Base-by-base conservation (phyloP, 106 monocot species). In the Dendrobium chrysotoxum region DNA sequence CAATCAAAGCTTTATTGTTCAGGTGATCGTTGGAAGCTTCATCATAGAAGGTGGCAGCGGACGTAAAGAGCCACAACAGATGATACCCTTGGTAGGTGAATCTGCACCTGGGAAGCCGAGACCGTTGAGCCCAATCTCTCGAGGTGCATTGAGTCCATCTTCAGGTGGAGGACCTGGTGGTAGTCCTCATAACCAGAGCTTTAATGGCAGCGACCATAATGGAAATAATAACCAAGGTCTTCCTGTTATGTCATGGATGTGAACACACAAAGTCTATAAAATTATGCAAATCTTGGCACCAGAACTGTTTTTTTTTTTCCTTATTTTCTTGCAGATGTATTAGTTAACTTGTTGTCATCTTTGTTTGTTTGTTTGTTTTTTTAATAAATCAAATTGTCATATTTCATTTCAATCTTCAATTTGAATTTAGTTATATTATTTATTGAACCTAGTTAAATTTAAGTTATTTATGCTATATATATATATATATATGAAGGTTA, bases 1-100 rank as follows among this genome's bases (percentile, higher is more conserved):
- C 11, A 50, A 50, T 13, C 50, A 50, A 12, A 13, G 15, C 13
- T 50, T 50, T 13, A 1, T 25, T 23, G 15, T 85, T 46, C 83
- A 92, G 92, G 87, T 92, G n/a, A 86, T 92, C 17, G 85, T 92
- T 40, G 89, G 92, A 6, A 87, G 89, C 65, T 92, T 92, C 78
- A 80, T 84, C n/a, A 84, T 82, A 2, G 84, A 89, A 41, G 84
- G 79, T n/a, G 80, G 73, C 53, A 81, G 81, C 28, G 80, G 79
- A 17, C 85, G 80, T 28, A 87, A 92, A 78, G 31, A 81, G 1
- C 85, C 81, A 72, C 20, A 3, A 4, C 38, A 7, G 9, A 70
- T 31, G 53, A 80, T 45, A 68, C 50, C 75, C 44, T 31, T 25
- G 28, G 66, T 2, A 5, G 23, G 21, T 68, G 53, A 82, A 86